Evolutionary conservation across 176 grass and related monocot species (phyloP).

Genomic region (Aegilops speltoides): DNA sequence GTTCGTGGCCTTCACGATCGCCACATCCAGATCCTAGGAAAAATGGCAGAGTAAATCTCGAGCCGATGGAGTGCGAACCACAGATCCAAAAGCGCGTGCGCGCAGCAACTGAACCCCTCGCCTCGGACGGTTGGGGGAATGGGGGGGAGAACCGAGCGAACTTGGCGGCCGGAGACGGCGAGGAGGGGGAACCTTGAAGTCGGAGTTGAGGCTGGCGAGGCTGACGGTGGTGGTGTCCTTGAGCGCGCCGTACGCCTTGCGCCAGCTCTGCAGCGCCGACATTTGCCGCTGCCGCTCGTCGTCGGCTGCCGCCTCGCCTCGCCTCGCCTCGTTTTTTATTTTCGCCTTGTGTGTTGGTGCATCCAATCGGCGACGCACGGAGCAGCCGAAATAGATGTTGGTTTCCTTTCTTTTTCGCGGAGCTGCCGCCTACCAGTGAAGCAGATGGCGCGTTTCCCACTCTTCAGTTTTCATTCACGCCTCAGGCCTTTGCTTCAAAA

Average conservation of each 20-base stretch:
- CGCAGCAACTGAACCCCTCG: not conserved
- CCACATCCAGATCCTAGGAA: conserved; percentile 92
- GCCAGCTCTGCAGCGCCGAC: conserved; percentile 85
- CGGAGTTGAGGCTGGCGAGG: conserved; percentile 91
- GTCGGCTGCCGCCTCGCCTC: conserved; percentile 3
- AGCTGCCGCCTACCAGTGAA: not conserved
- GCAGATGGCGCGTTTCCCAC: conserved; percentile 14
- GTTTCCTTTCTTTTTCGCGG: not conserved
- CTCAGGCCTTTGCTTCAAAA: not conserved
- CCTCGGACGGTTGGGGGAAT: not conserved
- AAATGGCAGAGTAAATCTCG: conserved; percentile 5
- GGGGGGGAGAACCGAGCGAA: not conserved
- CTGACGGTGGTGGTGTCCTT: conserved; percentile 91
- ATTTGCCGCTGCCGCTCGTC: conserved; percentile 42
- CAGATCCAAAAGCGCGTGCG: conserved; percentile 19
- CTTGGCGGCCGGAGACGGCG: not conserved
- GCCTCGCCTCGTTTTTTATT: not conserved
- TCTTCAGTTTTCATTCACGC: conserved; percentile 15
- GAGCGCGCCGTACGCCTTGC: conserved; percentile 89
- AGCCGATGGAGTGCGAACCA: not conserved
- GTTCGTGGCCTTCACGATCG: conserved; percentile 94
- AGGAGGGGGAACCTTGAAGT: conserved; percentile 66
- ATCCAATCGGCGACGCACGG: conserved; percentile 28
- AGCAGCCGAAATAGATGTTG: conserved; percentile 6
- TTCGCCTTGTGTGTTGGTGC: not conserved